These are phyloP conservation scores for Diaporthe sp. DNA, from an alignment of 2,329 filamentous ascomycete species.

Conservation along the genomic window DNA sequence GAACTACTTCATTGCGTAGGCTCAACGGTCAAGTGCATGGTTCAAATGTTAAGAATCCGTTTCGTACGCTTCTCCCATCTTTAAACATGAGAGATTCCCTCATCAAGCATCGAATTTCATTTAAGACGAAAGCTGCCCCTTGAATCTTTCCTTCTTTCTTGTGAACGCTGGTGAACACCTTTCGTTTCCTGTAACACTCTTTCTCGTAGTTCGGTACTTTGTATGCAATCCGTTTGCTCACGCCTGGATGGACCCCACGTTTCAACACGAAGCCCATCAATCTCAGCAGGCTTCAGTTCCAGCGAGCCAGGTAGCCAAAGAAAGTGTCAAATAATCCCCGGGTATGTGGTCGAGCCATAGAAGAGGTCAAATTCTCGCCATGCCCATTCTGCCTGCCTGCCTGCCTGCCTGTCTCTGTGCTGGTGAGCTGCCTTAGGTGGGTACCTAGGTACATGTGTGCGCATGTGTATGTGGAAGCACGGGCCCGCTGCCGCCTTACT, in stretches of 20 bases:
- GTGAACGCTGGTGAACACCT: background rate
- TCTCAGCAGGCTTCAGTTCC: background rate
- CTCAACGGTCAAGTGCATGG: background rate
- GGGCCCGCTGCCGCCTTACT: no score
- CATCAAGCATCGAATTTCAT: background rate
- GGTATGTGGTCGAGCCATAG: background rate
- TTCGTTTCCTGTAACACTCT: background rate
- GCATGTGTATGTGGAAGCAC: no score
- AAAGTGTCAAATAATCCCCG: background rate
- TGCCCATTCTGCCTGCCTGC: no score
- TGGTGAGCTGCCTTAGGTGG: background rate
- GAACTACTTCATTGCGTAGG: background rate
- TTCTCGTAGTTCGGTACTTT: background rate
- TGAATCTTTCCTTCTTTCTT: background rate
- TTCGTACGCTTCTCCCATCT: background rate
- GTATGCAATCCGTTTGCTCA: background rate
- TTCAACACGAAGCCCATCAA: background rate
- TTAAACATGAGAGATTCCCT: background rate
- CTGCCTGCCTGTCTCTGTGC: no score
- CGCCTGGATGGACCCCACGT: background rate
- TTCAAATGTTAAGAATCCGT: no score
- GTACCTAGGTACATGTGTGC: conserved; percentile 7
- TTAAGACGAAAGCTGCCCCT: background rate
- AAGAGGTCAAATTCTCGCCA: background rate
- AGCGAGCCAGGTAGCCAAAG: no score